These are phyloP conservation scores for Solanum tarijense DNA, from an alignment of 257 asterid species.

Conservation along the genomic window DNA sequence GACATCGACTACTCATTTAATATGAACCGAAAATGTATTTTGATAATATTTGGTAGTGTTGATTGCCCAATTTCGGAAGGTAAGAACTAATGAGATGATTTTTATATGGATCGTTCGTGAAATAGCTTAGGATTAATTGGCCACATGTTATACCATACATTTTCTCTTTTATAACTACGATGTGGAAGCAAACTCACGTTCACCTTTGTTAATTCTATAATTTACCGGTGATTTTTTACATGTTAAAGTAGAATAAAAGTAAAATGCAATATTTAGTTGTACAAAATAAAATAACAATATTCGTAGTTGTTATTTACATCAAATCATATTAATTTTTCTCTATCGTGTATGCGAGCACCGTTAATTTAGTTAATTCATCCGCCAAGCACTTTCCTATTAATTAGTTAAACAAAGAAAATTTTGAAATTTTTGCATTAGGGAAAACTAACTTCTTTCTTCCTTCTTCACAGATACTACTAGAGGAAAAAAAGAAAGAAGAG, in stretches of 20 bases:
- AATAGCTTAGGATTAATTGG: not conserved
- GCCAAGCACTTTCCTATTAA: not conserved
- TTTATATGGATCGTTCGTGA: not conserved
- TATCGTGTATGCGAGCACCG: not conserved
- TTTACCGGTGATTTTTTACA: no score
- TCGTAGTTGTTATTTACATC: not conserved
- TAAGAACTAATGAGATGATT: not conserved
- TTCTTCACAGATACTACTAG: constrained; percentile 2
- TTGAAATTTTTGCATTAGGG: not conserved
- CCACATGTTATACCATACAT: not conserved
- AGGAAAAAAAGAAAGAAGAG: not conserved
- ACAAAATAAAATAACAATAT: not conserved
- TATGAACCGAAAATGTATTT: no score
- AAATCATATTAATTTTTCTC: not conserved
- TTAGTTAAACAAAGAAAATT: not conserved
- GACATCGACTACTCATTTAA: no score
- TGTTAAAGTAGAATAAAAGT: not conserved
- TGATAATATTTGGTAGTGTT: not conserved
- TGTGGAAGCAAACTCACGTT: not conserved
- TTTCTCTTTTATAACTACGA: not conserved
- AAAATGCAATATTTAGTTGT: not conserved
- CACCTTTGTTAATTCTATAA: not conserved
- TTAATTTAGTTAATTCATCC: not conserved
- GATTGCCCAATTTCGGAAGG: not conserved
- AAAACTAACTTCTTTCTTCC: not conserved